phyloP scores from a whole-genome alignment of 352 stramenopile genomes.

The Pythium brachiatum region DNA sequence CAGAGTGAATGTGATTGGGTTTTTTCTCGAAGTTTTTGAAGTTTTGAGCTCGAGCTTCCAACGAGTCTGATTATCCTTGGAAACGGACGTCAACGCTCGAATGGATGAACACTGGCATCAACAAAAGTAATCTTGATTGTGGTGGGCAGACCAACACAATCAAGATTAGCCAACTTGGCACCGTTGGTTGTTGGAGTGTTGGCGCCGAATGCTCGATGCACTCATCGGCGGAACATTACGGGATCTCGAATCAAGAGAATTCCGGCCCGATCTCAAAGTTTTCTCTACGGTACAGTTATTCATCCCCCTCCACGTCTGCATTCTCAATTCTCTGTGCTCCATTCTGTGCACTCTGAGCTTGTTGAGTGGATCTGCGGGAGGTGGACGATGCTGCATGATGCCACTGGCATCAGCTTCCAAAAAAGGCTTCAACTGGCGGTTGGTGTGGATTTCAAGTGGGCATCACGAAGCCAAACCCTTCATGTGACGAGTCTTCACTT shows the following conservation, averaged over 20 bases:
- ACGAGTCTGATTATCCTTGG: neutral
- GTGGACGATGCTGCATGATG: neutral
- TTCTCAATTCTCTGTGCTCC: neutral
- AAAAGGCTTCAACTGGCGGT: constrained; percentile 1
- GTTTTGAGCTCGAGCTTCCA: neutral
- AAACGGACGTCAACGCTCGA: neutral
- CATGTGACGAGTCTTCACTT: constrained; percentile 2
- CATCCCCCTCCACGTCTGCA: too few species aligned
- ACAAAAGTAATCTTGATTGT: constrained; percentile 1
- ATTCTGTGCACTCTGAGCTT: neutral
- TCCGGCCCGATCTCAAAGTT: too few species aligned
- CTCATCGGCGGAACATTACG: too few species aligned
- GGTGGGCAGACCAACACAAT: neutral
- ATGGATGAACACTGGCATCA: neutral
- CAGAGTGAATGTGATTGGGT: neutral
- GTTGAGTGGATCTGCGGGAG: neutral
- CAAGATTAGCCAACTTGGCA: too few species aligned
- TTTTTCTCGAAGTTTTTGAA: too few species aligned
- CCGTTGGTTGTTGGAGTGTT: neutral
- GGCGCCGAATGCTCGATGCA: neutral
- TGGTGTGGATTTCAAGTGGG: too few species aligned
- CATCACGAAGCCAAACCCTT: neutral
- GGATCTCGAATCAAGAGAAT: too few species aligned
- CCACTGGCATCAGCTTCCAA: constrained; percentile 1
- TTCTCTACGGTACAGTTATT: too few species aligned